Base-by-base conservation (phyloP, 2,329 filamentous ascomycete species). In the Thermoascus crustaceus region DNA sequence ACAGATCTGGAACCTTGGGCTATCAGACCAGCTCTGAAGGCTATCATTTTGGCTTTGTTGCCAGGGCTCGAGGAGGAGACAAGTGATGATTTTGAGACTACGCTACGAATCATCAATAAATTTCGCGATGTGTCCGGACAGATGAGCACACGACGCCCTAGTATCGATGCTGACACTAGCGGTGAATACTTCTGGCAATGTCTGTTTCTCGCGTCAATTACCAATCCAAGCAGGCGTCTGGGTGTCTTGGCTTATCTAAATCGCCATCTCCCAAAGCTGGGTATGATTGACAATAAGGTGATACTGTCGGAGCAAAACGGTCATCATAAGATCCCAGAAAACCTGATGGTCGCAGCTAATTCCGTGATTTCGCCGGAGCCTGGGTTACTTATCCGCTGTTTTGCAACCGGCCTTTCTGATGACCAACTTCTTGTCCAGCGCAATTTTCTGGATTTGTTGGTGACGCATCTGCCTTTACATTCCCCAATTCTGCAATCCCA, bases 181-280 rank as follows among this genome's bases (percentile, higher is more conserved):
- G 85, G 88, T 46, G 84, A 85, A 45, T 95, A 91, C 59, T 98
- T 96, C 58, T 98, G 91, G 91, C 91, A 98, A 64, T 95, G 87
- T 57, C 82, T 98, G 54, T 96, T 98, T 52, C 68, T 98, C 11
- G 86, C 89, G 7, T 82, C 85, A 11, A 91, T 98, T 41, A 95
- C 91, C 1, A 89, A 88, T 51, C 76, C 85, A 26, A 87, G 80
- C 41, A 75, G 89, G 41, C 78, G 91, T 37, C 79, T 85, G 44
- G 91, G 91, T 17, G 87, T 87, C 24, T 69, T 98, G 39, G 87
- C 88, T 20, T 98, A 93, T 58, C 69, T 98, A 25, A 71, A 77
- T 32, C 80, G 87, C 39, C 78, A 78, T 50, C 67, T 98, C 19
- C 91, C 93, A 13, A 81, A 74, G 47, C 68, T 94, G 36, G 77